Percentiles rank a stretch among this genome's conserved stretches.
Conservation (phyloP, 192 early-diverging fungal species). For the Coemansia sp. region DNA sequence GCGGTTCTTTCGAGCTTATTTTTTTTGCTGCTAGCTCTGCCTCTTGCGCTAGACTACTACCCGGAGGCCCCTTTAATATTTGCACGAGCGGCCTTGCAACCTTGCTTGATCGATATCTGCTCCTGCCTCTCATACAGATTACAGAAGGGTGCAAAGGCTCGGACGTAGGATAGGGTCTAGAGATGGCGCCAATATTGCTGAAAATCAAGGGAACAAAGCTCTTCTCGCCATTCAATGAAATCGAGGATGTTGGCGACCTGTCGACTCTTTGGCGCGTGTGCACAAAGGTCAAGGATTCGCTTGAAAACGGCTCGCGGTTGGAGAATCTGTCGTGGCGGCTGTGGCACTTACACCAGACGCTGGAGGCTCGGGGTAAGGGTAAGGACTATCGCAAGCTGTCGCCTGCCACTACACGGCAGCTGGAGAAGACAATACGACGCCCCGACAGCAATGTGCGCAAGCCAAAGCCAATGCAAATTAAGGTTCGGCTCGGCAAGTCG, state of each 20-base stretch:
- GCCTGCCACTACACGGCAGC: slow-evolving; percentile 57
- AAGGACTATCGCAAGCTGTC: slow-evolving; percentile 60
- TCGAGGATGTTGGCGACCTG: slow-evolving; percentile 73
- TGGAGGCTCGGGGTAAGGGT: slow-evolving; percentile 56
- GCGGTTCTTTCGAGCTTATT: neutral
- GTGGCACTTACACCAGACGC: slow-evolving; percentile 74
- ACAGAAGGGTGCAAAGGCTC: neutral
- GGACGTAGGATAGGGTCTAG: slow-evolving; percentile 1
- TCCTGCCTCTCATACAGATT: neutral
- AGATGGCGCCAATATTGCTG: slow-evolving; percentile 67
- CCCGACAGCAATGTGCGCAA: slow-evolving; percentile 24
- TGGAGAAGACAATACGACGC: slow-evolving; percentile 53
- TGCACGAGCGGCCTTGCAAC: neutral
- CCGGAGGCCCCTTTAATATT: neutral
- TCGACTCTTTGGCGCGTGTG: slow-evolving; percentile 78
- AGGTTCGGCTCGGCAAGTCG: slow-evolving; percentile 48
- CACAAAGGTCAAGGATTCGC: slow-evolving; percentile 79
- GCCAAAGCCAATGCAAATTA: slow-evolving; percentile 55
- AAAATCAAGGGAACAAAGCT: slow-evolving; percentile 73
- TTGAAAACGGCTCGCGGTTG: slow-evolving; percentile 76
- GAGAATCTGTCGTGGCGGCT: slow-evolving; percentile 86
- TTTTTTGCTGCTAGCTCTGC: neutral
- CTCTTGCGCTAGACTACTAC: neutral
- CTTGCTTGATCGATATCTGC: neutral
- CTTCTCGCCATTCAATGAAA: slow-evolving; percentile 69